phyloP scores from a whole-genome alignment of 164 flowering plant species.

The Dillenia turbinata region DNA sequence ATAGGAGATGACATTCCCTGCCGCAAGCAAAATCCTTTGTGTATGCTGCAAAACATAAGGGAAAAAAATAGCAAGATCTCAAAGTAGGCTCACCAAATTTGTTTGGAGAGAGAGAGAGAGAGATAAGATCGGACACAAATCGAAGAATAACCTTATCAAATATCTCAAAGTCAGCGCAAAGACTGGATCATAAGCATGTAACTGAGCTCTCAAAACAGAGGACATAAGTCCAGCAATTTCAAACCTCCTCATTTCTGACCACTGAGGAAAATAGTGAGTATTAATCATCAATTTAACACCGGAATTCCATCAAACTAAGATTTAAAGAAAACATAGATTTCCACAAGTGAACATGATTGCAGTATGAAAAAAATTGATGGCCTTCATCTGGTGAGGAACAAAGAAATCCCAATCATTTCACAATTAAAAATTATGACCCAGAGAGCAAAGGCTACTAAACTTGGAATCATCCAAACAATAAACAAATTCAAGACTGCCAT shows the following conservation, averaged over 20 bases:
- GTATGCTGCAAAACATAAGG: conserved; percentile 54
- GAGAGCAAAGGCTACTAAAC: no score
- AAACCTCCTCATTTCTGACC: conserved; percentile 83
- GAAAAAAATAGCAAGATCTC: neutral
- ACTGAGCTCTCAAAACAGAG: conserved; percentile 76
- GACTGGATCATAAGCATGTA: conserved; percentile 89
- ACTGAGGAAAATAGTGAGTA: conserved; percentile 43
- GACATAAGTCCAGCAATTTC: conserved; percentile 88
- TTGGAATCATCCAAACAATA: no score
- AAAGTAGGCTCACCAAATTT: neutral
- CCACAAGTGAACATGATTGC: no score
- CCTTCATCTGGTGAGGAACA: no score
- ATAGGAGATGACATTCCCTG: conserved; percentile 89
- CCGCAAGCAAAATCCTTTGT: conserved; percentile 78
- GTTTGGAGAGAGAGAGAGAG: neutral
- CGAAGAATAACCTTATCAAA: conserved; percentile 68
- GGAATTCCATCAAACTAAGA: conserved; percentile 2
- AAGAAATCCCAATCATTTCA: no score
- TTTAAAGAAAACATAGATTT: neutral
- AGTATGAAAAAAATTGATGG: no score
- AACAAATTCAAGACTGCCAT: no score
- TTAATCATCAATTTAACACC: conserved; percentile 4
- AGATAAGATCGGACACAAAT: conserved; percentile 4
- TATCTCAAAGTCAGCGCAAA: conserved; percentile 94
- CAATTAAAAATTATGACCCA: no score